These are phyloP conservation scores for Blepharisma japonicum DNA, from an alignment of 73 alveolate species.

Conservation along the genomic window DNA sequence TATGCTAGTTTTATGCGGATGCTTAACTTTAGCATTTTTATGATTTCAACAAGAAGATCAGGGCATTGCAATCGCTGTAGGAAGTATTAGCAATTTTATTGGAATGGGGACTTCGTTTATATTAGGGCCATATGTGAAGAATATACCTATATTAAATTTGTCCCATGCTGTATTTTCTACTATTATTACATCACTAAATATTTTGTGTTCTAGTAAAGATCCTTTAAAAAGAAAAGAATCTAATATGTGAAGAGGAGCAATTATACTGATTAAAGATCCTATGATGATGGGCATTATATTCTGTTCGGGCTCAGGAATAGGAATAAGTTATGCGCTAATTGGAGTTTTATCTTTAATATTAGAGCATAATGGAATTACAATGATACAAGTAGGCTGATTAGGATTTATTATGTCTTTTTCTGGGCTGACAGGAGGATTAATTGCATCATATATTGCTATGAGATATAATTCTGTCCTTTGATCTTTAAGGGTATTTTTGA, in stretches of 20 bases:
- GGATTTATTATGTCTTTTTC: not conserved
- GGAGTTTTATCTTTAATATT: slow-evolving; percentile 26
- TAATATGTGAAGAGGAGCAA: no score
- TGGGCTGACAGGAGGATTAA: not conserved
- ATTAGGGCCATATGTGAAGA: not conserved
- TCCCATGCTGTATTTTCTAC: slow-evolving; percentile 23
- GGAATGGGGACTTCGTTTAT: slow-evolving; percentile 29
- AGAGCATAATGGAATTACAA: slow-evolving; percentile 8
- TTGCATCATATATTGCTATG: not conserved
- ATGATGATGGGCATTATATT: not conserved
- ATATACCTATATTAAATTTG: not conserved
- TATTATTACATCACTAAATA: slow-evolving; percentile 8
- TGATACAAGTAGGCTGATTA: slow-evolving; percentile 15
- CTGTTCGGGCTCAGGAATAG: slow-evolving; percentile 20
- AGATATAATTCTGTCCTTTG: not conserved
- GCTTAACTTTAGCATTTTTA: not conserved
- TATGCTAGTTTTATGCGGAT: not conserved
- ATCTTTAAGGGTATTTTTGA: slow-evolving; percentile 16
- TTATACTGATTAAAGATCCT: not conserved
- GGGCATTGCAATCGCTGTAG: slow-evolving; percentile 8
- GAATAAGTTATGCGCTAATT: slow-evolving; percentile 19
- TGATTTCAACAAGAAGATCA: not conserved
- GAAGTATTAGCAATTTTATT: slow-evolving; percentile 26
- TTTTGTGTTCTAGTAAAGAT: slow-evolving; percentile 12
- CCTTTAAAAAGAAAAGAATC: no score